Base-by-base conservation (phyloP, 2,329 filamentous ascomycete genomes). In the Dactylellina cionopaga region DNA sequence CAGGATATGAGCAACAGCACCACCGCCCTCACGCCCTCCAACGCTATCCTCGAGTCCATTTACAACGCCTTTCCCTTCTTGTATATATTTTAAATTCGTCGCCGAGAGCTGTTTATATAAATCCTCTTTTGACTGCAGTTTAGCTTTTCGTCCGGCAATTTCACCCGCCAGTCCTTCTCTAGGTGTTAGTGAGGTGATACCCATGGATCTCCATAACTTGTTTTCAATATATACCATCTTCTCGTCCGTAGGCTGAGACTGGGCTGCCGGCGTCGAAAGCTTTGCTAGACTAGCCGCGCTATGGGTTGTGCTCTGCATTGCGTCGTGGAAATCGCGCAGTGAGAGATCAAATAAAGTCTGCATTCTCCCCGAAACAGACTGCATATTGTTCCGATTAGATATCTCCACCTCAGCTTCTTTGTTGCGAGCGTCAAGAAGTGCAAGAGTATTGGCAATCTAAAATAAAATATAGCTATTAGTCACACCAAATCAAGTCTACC, bases 291-390 rank as follows among this genome's bases (percentile, higher is more conserved):
- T 24, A 7, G 9, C 15, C 5, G 29, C 13, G 7, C 13, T 47
- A 5, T 43, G 56, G 11, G 22, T 24, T 1, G 41, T 13, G 13
- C 27, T 46, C 51, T 65, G 68, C 37, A 72, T 65, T 19, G 68
- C 59, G 27, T 72, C 68, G 37, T 72, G 44, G 35, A 59, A 72
- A 33, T 72, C 68, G 13, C 68, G 59, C 52, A 65, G 39, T 1
- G 68, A 72, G 19, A 72, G 58, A 10, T 72, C 68, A 49, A 72
- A 72, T 22, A 72, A 22, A 19, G 43, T 72, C n/a, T 72, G 59
- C 68, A 72, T 72, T 22, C 68, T 49, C 0, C 68, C 68, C n/a
- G 68, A 72, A n/a, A 72, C 68, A 37, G 59, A 72, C 13, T 72
- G 68, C 68, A 72, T 72, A 13, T 65, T 72, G 43, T 72, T 72